Conservation (phyloP, 768 basidiomycete genomes). For the Auricularia auricula-judae region DNA sequence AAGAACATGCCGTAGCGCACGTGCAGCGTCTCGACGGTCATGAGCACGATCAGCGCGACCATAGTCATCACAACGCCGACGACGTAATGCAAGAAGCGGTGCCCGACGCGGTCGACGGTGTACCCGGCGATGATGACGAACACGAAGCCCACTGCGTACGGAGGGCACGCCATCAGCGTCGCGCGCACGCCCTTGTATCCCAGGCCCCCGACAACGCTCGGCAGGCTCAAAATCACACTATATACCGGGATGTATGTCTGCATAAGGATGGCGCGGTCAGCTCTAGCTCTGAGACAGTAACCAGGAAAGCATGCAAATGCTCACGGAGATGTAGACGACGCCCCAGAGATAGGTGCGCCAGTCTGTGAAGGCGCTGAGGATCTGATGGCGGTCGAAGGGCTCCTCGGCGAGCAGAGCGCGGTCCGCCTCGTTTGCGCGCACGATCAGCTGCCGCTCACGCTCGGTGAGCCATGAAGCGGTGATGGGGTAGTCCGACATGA, state of each 20-base stretch:
- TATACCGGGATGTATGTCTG: conserved; percentile 10
- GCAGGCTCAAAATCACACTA: conserved; percentile 6
- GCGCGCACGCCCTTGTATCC: conserved; percentile 9
- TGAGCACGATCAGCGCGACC: conserved; percentile 20
- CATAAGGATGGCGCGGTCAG: neutral
- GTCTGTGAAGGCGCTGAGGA: conserved; percentile 21
- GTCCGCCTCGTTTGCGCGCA: conserved; percentile 11
- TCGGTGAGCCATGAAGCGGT: conserved; percentile 32
- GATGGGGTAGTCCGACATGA: conserved; percentile 41
- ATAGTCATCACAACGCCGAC: conserved; percentile 12
- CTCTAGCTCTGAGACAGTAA: neutral
- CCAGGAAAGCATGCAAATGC: neutral
- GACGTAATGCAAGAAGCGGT: conserved; percentile 16
- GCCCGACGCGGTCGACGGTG: conserved; percentile 15
- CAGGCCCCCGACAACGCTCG: conserved; percentile 2
- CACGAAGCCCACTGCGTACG: conserved; percentile 8
- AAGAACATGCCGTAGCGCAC: conserved; percentile 25
- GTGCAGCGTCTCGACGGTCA: conserved; percentile 16
- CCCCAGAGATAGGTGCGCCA: conserved; percentile 30
- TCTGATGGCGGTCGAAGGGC: conserved; percentile 10
- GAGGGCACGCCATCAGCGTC: conserved; percentile 12
- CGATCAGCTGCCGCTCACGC: conserved; percentile 21
- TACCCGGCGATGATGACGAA: conserved; percentile 6
- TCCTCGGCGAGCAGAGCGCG: conserved; percentile 11
- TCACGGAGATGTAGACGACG: conserved; percentile 8